These are phyloP conservation scores for Pseudisothecium myosuroides DNA, from an alignment of 225 moss, liverwort and hornwort species.

Conservation along the genomic window DNA sequence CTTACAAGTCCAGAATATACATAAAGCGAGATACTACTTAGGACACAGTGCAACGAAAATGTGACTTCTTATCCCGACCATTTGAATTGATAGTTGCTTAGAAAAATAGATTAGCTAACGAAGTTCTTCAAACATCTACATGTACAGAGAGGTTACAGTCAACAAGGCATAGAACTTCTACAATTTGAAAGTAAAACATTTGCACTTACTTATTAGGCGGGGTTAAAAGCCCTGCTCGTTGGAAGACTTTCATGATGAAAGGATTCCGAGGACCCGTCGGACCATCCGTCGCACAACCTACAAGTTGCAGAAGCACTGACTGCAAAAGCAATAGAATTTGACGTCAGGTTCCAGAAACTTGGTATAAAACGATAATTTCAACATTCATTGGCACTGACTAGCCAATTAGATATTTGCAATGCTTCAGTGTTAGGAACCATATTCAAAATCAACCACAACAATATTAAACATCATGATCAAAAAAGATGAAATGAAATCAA, in stretches of 20 bases:
- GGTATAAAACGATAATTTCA: background rate
- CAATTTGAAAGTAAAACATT: background rate
- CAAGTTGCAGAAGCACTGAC: conserved; percentile 81
- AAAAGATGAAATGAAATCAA: background rate
- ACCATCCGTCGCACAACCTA: conserved; percentile 66
- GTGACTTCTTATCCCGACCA: background rate
- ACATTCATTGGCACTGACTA: background rate
- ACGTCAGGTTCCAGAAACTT: background rate
- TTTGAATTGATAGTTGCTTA: background rate
- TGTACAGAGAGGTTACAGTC: background rate
- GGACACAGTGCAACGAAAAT: background rate
- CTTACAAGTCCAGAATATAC: background rate
- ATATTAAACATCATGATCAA: background rate
- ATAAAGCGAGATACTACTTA: background rate
- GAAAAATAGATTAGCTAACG: background rate
- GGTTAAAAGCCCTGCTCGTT: conserved; percentile 73
- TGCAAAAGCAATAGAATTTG: conserved; percentile 9
- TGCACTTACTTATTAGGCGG: conserved; percentile 10
- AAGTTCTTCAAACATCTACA: background rate
- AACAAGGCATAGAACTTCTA: background rate
- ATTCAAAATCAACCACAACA: background rate
- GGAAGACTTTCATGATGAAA: conserved; percentile 62
- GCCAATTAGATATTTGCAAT: background rate
- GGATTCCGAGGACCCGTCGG: conserved; percentile 47
- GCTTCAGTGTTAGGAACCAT: background rate